phyloP scores from a whole-genome alignment of 2,329 filamentous ascomycete genomes.

The Penicillium sp. region DNA sequence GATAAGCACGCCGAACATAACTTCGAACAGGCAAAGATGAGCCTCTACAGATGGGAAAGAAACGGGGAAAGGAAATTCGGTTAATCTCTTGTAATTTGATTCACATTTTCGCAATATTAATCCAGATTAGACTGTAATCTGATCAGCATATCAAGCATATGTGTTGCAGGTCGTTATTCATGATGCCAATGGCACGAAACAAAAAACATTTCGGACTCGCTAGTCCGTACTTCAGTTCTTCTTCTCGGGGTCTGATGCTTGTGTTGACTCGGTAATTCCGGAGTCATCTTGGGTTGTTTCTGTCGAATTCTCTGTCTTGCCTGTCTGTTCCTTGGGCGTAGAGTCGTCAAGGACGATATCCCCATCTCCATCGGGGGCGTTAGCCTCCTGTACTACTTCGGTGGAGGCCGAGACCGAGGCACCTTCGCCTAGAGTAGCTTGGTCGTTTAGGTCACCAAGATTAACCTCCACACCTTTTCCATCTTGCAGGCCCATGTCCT shows the following conservation, averaged over 20 bases:
- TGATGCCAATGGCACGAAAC: conserved; percentile 17
- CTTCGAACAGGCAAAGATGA: conserved; percentile 29
- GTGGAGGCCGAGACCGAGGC: conserved; percentile 10
- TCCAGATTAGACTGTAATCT: conserved; percentile 2
- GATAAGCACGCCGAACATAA: conserved; percentile 2
- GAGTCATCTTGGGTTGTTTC: conserved; percentile 2
- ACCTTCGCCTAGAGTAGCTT: conserved; percentile 5
- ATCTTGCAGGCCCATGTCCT: conserved; percentile 77
- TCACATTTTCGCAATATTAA: conserved; percentile 24
- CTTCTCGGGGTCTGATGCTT: conserved; percentile 12
- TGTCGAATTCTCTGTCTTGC: conserved; percentile 11
- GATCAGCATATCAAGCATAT: conserved; percentile 6
- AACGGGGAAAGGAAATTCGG: background rate
- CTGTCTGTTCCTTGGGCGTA: conserved; percentile 17
- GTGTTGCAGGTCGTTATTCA: conserved; percentile 24
- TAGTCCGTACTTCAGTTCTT: conserved; percentile 6
- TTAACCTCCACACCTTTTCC: conserved; percentile 47
- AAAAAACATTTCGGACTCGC: background rate
- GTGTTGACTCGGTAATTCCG: conserved; percentile 1
- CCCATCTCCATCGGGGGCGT: conserved; percentile 30
- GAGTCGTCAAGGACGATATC: conserved; percentile 41
- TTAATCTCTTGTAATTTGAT: background rate
- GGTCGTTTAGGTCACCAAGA: conserved; percentile 23
- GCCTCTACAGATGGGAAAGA: background rate
- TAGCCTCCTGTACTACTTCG: conserved; percentile 7